phyloP scores from a whole-genome alignment of 2,329 filamentous ascomycete species.

The Orbilia oligospora region DNA sequence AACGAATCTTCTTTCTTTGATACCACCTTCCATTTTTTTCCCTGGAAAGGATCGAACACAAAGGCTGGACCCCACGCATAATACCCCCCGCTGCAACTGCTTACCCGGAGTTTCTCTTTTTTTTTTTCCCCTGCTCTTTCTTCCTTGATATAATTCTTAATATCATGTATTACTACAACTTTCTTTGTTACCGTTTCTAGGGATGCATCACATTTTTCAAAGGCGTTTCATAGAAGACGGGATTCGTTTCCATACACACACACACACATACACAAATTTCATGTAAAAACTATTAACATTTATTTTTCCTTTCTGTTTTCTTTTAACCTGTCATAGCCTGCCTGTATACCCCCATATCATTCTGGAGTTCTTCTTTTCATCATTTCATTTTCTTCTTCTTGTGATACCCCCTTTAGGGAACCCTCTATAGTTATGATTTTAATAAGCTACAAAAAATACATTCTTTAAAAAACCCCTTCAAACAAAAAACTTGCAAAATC shows the following conservation, averaged over 20 bases:
- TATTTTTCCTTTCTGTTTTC: conserved; percentile 17
- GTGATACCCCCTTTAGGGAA: conserved; percentile 60
- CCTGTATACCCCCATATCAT: conserved; percentile 60
- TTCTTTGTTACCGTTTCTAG: conserved; percentile 42
- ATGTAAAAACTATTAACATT: conserved; percentile 41
- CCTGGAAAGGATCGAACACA: conserved; percentile 45
- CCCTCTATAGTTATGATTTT: conserved; percentile 33
- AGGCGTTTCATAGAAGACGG: conserved; percentile 58
- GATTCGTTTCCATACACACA: conserved; percentile 12
- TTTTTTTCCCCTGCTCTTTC: too few species aligned
- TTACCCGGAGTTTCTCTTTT: conserved; percentile 37
- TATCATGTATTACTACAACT: conserved; percentile 50
- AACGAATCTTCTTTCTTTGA: conserved; percentile 58
- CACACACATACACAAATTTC: conserved; percentile 35
- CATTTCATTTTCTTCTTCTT: conserved; percentile 31
- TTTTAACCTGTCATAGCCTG: conserved; percentile 52
- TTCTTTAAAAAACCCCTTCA: conserved; percentile 44
- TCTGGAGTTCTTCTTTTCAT: conserved; percentile 39
- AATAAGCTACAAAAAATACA: conserved; percentile 38
- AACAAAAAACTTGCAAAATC: conserved; percentile 4
- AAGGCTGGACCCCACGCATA: conserved; percentile 61
- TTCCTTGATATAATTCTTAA: conserved; percentile 41
- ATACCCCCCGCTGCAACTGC: conserved; percentile 52
- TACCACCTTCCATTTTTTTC: conserved; percentile 43
- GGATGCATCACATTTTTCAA: conserved; percentile 48